Evolutionary conservation across 2,329 filamentous ascomycete genomes (phyloP).

Genomic region (Colletotrichum tabaci): DNA sequence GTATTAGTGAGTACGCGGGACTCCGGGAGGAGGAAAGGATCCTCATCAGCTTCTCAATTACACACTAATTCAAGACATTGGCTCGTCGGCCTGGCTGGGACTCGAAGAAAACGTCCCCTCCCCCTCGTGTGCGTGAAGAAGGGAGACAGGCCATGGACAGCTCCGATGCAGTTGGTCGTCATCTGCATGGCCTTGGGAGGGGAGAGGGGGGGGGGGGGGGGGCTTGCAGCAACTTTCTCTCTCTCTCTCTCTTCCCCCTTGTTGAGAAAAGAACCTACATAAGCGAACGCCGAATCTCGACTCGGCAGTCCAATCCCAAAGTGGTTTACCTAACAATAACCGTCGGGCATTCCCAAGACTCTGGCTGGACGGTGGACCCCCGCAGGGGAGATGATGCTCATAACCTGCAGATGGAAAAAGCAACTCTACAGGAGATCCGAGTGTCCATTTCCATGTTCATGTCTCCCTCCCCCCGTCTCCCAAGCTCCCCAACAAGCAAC

Average conservation of each 20-base stretch:
- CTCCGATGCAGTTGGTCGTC: constrained; percentile 24
- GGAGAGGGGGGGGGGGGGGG: no score
- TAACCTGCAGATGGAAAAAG: constrained; percentile 34
- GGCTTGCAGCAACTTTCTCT: background rate
- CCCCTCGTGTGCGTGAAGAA: constrained; percentile 41
- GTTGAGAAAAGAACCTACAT: constrained; percentile 40
- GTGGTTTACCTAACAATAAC: constrained; percentile 16
- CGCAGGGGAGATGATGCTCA: constrained; percentile 14
- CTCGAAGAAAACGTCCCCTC: constrained; percentile 7
- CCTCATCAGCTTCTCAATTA: constrained; percentile 13
- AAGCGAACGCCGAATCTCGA: constrained; percentile 9
- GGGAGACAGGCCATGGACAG: constrained; percentile 30
- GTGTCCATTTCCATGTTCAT: background rate
- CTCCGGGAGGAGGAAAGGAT: background rate
- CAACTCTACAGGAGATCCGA: constrained; percentile 36
- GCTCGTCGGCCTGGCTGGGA: constrained; percentile 2
- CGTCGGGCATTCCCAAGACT: constrained; percentile 23
- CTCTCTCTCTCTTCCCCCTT: constrained; percentile 25
- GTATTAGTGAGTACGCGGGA: background rate
- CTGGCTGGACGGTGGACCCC: constrained; percentile 1
- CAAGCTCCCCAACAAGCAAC: constrained; percentile 33
- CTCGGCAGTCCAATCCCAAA: constrained; percentile 6
- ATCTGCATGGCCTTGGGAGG: background rate
- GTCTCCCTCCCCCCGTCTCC: no score
- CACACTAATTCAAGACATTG: constrained; percentile 33